Evolutionary conservation across 495 filamentous ascomycete species (phyloP).

Genomic region (Tuber magnatum): DNA sequence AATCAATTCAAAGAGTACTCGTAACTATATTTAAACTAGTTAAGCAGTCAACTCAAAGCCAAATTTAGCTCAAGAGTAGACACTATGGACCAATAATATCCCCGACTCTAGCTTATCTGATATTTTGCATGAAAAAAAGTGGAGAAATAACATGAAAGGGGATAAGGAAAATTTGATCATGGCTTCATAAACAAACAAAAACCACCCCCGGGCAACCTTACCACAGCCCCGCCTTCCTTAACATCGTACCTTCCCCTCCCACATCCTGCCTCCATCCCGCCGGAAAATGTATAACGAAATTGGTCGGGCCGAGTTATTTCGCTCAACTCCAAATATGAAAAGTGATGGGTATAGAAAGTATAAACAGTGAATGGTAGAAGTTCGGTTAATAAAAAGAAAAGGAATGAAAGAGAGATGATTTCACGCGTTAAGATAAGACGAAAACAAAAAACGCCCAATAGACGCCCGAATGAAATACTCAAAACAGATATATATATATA

Average conservation of each 20-base stretch:
- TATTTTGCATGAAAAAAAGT: neutral
- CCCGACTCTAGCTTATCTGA: neutral
- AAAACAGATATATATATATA: neutral
- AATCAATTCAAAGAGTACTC: neutral
- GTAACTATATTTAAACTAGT: slow-evolving; percentile 3
- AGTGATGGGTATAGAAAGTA: neutral
- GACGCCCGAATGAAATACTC: neutral
- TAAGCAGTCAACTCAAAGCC: neutral
- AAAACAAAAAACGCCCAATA: neutral
- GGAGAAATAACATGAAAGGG: neutral
- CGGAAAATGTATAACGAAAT: neutral
- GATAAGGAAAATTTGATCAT: neutral
- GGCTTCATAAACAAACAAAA: neutral
- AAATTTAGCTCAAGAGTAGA: neutral
- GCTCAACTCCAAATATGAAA: neutral
- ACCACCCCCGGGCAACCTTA: neutral
- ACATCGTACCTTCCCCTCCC: neutral
- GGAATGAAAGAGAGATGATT: neutral
- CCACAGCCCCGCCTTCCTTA: neutral
- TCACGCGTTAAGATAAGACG: neutral
- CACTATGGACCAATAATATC: neutral
- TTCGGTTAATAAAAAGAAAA: neutral
- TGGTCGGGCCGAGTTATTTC: neutral
- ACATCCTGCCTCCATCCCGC: neutral
- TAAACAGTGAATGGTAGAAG: neutral